These are phyloP conservation scores for Backusella australiensis DNA, from an alignment of 192 early-diverging fungal genomes.

Conservation along the genomic window DNA sequence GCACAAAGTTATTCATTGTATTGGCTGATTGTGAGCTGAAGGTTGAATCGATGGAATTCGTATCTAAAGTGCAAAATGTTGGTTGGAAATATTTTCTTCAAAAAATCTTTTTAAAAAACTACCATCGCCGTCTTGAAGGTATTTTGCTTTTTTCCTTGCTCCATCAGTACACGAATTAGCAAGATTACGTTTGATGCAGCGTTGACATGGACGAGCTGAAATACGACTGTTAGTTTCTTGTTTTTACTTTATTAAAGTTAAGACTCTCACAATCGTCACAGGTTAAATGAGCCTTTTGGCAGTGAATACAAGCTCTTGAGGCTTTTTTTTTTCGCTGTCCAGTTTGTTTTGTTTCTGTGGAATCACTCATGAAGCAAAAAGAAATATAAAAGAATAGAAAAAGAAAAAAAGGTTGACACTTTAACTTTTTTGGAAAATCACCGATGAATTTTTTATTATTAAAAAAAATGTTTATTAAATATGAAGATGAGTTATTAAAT, in stretches of 20 bases:
- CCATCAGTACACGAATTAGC: conserved; percentile 80
- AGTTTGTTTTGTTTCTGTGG: not conserved
- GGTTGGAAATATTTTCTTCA: not conserved
- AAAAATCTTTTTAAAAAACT: conserved; percentile 5
- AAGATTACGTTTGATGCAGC: conserved; percentile 81
- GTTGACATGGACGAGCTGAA: conserved; percentile 79
- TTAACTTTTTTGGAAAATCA: not conserved
- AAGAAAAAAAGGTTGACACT: not conserved
- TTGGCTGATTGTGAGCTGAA: not conserved
- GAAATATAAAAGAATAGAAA: not conserved
- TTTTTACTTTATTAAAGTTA: not conserved
- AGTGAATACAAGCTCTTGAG: conserved; percentile 57
- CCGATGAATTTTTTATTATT: not conserved
- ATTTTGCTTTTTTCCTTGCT: conserved; percentile 89
- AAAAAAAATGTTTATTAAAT: not conserved
- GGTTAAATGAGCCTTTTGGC: conserved; percentile 71
- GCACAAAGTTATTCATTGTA: conserved; percentile 2
- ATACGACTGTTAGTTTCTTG: not conserved
- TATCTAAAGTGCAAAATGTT: not conserved
- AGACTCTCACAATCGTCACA: conserved; percentile 62
- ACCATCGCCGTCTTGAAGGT: conserved; percentile 71
- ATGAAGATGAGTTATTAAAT: not conserved
- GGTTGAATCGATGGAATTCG: not conserved
- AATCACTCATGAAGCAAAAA: not conserved
- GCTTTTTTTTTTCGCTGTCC: conserved; percentile 33